Base-by-base conservation (phyloP, 2,329 filamentous ascomycete genomes). In the Mollisiaceae sp. region DNA sequence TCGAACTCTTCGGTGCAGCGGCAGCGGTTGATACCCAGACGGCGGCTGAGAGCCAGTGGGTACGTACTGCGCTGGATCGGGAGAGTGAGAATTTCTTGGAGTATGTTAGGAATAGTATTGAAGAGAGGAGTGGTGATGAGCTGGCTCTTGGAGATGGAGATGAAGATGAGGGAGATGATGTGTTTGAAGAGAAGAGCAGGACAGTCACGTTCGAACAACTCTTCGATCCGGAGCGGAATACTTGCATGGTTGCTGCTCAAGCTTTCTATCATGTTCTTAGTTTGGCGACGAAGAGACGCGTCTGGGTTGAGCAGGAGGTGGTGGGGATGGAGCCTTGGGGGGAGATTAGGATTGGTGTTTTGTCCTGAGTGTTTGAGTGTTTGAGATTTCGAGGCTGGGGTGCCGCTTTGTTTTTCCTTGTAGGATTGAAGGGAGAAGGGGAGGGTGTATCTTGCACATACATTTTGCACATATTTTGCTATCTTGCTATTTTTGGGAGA, bases 211-310 rank as follows among this genome's bases (percentile, higher is more conserved):
- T 97, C 73, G 86, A 89, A 55, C 80, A 87, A 58, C 78, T 97
- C 11, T 86, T 95, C 54, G 82, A 86, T n/a, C 84, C 87, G 0
- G 74, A 74, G 11, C 78, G 81, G 41, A 73, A 75, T 50, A 86
- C 85, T 36, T 81, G 76, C 50, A 79, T 86, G 36, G 87, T 92
- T 14, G 91, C 90, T 9, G 88, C 91, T 1, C 91, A 93, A 75
- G 92, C 88, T 0, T 90, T 92, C 74, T 86, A 91, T 78, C 91
- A 95, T 75, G 82, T 92, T 1, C 83, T 96, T 15, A 82, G 85
- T 12, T 82, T 95, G 52, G 89, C 86, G 6, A 92, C 87, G 1
- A 92, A 89, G 77, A 83, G 83, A 1, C 76, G 85, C 63, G 79
- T 94, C 54, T 75, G 78, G 20, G 86, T 94, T 5, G 78, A 84